These are phyloP conservation scores for Xylariaceae sp. DNA, from an alignment of 2,329 filamentous ascomycete genomes.

Conservation along the genomic window DNA sequence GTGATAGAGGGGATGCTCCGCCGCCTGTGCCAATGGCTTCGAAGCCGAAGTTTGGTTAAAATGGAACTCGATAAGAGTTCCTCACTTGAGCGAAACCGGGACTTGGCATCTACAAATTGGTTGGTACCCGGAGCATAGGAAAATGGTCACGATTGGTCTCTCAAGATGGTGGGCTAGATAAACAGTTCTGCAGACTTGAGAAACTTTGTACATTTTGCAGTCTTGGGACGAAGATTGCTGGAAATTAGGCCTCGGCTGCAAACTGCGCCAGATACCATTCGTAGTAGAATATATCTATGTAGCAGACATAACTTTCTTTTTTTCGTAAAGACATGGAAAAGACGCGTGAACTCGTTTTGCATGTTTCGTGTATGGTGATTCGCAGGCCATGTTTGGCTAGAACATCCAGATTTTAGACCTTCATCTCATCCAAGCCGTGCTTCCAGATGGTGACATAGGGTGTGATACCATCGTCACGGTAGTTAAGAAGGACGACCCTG, in stretches of 20 bases:
- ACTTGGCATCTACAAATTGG: neutral
- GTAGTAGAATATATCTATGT: conserved; percentile 27
- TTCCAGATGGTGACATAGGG: conserved; percentile 94
- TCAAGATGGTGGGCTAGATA: neutral
- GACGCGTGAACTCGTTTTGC: conserved; percentile 20
- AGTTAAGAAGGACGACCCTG: conserved; percentile 91
- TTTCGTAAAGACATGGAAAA: conserved; percentile 20
- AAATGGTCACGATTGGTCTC: neutral
- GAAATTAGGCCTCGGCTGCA: conserved; percentile 18
- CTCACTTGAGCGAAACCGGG: neutral
- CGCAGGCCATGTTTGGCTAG: conserved; percentile 10
- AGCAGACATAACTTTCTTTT: conserved; percentile 15
- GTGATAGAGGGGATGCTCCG: conserved; percentile 40
- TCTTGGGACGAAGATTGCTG: neutral
- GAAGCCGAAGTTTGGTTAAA: conserved; percentile 48
- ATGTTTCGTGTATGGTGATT: conserved; percentile 23
- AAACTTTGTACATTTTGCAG: conserved; percentile 4
- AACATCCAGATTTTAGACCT: conserved; percentile 69
- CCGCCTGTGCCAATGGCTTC: conserved; percentile 58
- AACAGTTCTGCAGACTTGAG: neutral
- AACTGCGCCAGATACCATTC: conserved; percentile 18
- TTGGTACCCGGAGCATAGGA: neutral
- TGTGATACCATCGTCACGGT: conserved; percentile 93
- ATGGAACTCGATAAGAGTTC: neutral
- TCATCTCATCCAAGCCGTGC: conserved; percentile 84